Evolutionary conservation across 495 filamentous ascomycete species (phyloP), one percentile per base, ranked within the genome.

Genomic region (Aspergillus homomorphus): DNA sequence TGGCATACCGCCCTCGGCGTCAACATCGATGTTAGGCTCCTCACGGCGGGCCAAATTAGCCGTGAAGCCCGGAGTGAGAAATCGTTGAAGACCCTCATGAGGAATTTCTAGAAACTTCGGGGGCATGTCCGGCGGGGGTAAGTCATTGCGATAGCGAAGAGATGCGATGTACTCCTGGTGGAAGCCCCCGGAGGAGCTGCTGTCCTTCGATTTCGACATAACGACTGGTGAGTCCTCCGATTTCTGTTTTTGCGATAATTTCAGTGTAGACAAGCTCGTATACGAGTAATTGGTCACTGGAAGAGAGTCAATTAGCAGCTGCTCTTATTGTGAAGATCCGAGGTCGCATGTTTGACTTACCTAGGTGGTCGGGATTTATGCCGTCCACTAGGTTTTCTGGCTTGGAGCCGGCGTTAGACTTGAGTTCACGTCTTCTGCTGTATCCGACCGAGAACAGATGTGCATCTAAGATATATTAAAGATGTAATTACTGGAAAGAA

Each of bases 91-190:
- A 15, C 95, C 95, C 54, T 89, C 89, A 64, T 93, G 96, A 7
- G 94, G 93, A 61, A 98, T 95, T 57, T 97, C 89, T 64, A 98
- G 88, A 52, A 98, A 87, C 78, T 98, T 98, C 1, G 95, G 94
- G 1, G 92, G 92, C 69, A 89, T 89, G 51, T 92, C 89, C 22
- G 94, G 94, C 30, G 94, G 91, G 44, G 94, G 94, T 5, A 98
- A 85, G 49, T 89, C 84, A 83, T 98, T 98, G 61, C 91, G 89
- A 72, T 96, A 98, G 67, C 94, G 85, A 55, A 96, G 88, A 54
- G 93, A 88, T 46, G 91, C 93, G 61, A 98, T 96, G 67, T 96
- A 98, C 65, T 98, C 94, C 73, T 98, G 94, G 65, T 91, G 89
- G 59, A 90, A 88, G 67, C 83, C 84, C 74, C 89, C 84, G 22